Conservation (phyloP, 768 basidiomycete species). For the Russula emetica region DNA sequence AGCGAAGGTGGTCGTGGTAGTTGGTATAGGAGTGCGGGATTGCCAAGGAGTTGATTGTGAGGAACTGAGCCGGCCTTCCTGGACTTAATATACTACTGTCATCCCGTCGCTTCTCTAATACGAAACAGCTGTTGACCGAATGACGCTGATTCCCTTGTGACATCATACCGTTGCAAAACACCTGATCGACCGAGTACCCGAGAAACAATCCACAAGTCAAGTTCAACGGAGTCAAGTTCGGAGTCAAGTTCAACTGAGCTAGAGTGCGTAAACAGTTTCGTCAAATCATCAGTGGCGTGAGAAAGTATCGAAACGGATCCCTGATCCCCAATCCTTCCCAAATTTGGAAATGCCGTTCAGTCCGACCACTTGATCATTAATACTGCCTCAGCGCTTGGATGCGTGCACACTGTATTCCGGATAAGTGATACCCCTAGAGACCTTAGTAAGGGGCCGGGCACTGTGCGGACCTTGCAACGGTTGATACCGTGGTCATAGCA, state of each 20-base stretch:
- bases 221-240: neutral
- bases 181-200: too few species aligned
- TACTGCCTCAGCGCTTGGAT: neutral
- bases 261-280: neutral
- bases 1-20: neutral
- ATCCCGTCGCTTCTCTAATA: slow-evolving; percentile 8
- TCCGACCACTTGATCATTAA: slow-evolving; percentile 16
- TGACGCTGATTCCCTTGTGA: neutral
- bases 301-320: neutral
- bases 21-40: neutral
- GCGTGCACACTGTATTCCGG: neutral
- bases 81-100: slow-evolving; percentile 3
- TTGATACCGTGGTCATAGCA: neutral
- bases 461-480: neutral
- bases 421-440: neutral
- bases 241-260: neutral
- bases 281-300: neutral
- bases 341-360: neutral
- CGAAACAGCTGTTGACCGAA: neutral
- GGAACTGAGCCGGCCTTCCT: neutral
- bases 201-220: neutral
- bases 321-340: neutral
- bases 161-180: neutral
- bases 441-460: slow-evolving; percentile 6
- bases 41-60: neutral